These are phyloP conservation scores for Prunus padus DNA, from an alignment of 306 rosid species.

Conservation along the genomic window DNA sequence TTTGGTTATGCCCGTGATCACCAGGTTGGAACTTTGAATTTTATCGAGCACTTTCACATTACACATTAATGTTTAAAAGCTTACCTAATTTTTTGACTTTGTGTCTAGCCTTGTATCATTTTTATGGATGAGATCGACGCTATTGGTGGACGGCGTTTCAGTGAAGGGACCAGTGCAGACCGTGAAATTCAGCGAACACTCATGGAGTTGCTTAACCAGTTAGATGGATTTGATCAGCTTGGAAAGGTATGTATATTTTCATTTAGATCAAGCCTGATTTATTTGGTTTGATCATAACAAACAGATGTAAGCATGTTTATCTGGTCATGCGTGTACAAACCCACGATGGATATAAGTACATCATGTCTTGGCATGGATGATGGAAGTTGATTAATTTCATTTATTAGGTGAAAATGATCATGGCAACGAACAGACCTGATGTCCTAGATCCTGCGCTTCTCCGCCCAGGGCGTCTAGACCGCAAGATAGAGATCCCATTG, in stretches of 20 bases:
- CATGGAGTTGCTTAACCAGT: conserved; percentile 95
- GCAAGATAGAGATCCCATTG: conserved; percentile 95
- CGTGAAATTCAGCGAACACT: conserved; percentile 97
- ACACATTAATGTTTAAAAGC: background rate
- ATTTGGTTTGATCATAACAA: background rate
- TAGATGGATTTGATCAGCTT: conserved; percentile 96
- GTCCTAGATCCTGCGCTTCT: conserved; percentile 95
- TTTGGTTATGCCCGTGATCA: conserved; percentile 99
- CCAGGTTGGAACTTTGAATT: conserved; percentile 53
- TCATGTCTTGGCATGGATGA: background rate
- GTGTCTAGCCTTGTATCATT: conserved; percentile 87
- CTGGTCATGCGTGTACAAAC: background rate
- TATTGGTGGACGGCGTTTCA: conserved; percentile 98
- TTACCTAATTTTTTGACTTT: conserved; percentile 14
- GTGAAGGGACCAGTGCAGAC: conserved; percentile 96
- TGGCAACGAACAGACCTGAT: conserved; percentile 96
- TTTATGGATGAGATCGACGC: conserved; percentile 99
- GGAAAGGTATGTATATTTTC: conserved; percentile 70
- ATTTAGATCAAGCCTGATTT: background rate
- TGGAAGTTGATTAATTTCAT: conserved; percentile 14
- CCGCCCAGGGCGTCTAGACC: conserved; percentile 92
- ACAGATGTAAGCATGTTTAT: background rate
- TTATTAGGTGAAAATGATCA: conserved; percentile 88
- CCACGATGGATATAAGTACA: background rate
- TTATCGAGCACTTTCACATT: conserved; percentile 1